A percentile compares a stretch with the other conserved stretches of the same genome.
Evolutionary conservation across 345 rosid genomes (phyloP).

Genomic region (Eucalyptus virginea): DNA sequence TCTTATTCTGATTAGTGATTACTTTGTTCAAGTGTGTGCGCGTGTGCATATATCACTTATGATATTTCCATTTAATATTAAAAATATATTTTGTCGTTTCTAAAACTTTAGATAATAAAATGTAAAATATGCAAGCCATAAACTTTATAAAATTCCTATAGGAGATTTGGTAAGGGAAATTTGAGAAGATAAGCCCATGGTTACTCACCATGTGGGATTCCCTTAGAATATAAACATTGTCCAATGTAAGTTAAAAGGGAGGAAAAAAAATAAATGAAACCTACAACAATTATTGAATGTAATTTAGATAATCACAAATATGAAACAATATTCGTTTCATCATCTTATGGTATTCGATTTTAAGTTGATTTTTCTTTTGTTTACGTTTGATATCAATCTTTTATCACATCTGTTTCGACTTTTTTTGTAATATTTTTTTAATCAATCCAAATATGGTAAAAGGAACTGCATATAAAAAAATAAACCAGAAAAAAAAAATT

Average conservation of each 20-base stretch:
- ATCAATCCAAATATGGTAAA: not conserved
- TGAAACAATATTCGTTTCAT: not conserved
- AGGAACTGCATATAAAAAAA: not conserved
- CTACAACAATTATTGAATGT: not conserved
- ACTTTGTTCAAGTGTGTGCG: not conserved
- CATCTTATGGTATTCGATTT: not conserved
- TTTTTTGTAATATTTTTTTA: not conserved
- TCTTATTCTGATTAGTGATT: not conserved
- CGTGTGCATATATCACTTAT: too few species aligned
- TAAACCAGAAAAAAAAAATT: not conserved
- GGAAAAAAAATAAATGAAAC: not conserved
- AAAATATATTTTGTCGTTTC: too few species aligned
- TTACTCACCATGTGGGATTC: too few species aligned
- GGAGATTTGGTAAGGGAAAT: too few species aligned
- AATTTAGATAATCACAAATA: not conserved
- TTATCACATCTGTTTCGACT: not conserved
- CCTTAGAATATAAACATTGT: not conserved
- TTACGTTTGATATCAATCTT: not conserved
- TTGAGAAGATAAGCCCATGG: too few species aligned
- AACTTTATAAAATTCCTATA: too few species aligned
- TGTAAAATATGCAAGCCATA: too few species aligned
- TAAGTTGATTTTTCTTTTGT: not conserved
- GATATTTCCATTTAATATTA: too few species aligned
- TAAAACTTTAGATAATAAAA: too few species aligned
- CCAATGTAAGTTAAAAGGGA: not conserved